Conservation (phyloP, 352 stramenopile species). For the Phytophthora chlamydospora region DNA sequence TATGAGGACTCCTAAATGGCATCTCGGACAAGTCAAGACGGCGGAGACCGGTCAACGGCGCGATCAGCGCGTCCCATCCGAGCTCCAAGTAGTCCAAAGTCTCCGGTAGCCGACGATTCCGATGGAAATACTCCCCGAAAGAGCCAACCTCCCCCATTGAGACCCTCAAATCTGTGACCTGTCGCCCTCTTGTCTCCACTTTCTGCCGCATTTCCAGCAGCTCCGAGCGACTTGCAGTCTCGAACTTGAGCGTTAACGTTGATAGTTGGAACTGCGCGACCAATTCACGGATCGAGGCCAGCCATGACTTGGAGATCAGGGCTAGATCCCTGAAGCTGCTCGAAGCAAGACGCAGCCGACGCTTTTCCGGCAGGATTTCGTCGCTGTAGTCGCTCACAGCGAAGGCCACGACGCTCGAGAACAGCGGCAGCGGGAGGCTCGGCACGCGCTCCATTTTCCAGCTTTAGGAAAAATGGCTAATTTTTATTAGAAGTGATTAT, state of each 20-base stretch:
- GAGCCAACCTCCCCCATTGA: constrained; percentile 25
- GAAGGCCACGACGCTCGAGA: constrained; percentile 33
- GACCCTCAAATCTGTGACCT: constrained; percentile 34
- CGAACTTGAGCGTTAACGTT: constrained; percentile 30
- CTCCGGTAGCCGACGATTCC: constrained; percentile 15
- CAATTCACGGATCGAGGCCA: constrained; percentile 23
- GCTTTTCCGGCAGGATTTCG: constrained; percentile 7
- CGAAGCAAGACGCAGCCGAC: not conserved
- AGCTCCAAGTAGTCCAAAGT: constrained; percentile 31
- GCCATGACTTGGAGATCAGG: constrained; percentile 36
- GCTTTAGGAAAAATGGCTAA: no score
- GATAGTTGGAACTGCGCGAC: constrained; percentile 16
- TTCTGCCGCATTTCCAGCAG: constrained; percentile 17
- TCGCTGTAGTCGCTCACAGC: constrained; percentile 21
- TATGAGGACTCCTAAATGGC: constrained; percentile 22
- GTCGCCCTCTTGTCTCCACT: constrained; percentile 14
- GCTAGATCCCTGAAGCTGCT: constrained; percentile 16
- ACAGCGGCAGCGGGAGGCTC: constrained; percentile 27
- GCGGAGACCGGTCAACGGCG: constrained; percentile 16
- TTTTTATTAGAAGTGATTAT: no score
- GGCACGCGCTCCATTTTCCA: constrained; percentile 13
- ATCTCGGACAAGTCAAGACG: constrained; percentile 36
- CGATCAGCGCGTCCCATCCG: constrained; percentile 27
- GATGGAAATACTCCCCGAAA: constrained; percentile 28
- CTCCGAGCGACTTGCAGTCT: constrained; percentile 25